phyloP scores from a whole-genome alignment of 768 basidiomycete species.

The Nevesoporus exiguus region DNA sequence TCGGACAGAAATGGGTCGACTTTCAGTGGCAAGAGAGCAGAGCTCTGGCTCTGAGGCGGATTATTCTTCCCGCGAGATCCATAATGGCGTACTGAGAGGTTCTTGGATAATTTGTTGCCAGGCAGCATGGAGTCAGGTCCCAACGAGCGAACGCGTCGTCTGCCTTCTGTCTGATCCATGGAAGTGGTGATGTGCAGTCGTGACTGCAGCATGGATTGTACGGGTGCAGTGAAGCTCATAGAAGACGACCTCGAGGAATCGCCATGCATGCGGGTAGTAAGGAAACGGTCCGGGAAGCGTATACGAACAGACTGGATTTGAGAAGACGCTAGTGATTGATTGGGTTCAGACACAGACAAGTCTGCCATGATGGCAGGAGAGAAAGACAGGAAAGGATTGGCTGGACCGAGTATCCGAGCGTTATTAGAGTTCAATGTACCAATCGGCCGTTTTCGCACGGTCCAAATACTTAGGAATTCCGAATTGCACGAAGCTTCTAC shows the following conservation, averaged over 20 bases:
- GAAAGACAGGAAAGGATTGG: background rate
- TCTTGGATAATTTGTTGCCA: constrained; percentile 14
- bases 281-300: constrained; percentile 34
- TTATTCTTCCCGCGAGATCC: constrained; percentile 22
- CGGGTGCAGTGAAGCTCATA: constrained; percentile 18
- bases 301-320: constrained; percentile 26
- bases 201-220: constrained; percentile 11
- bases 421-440: background rate
- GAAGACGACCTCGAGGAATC: constrained; percentile 34
- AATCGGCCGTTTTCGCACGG: background rate
- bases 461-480: too few relatives aligned
- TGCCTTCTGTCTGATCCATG: constrained; percentile 12
- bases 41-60: constrained; percentile 12
- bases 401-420: background rate
- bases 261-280: constrained; percentile 21
- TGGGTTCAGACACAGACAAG: constrained; percentile 22
- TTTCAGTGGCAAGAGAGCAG: constrained; percentile 20
- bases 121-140: constrained; percentile 18
- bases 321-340: constrained; percentile 7
- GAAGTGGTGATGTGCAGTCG: constrained; percentile 13
- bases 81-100: constrained; percentile 9
- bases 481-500: too few relatives aligned
- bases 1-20: constrained; percentile 30
- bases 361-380: constrained; percentile 29
- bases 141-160: constrained; percentile 22